phyloP scores from a whole-genome alignment of 352 stramenopile genomes.

The Pythium vanterpoolii region DNA sequence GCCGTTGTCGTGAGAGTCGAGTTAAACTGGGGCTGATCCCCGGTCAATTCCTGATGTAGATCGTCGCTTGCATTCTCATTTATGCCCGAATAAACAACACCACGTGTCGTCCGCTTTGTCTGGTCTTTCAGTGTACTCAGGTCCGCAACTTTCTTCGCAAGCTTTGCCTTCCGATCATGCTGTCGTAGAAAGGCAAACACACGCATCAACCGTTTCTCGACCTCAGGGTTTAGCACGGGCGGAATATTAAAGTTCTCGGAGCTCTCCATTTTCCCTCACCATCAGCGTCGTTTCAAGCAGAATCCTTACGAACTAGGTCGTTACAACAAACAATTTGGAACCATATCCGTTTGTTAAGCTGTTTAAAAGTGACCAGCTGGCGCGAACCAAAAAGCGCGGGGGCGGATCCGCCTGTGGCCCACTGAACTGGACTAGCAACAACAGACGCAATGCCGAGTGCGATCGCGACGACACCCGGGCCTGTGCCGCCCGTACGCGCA shows the following conservation, averaged over 20 bases:
- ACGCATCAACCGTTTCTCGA: slow-evolving; percentile 39
- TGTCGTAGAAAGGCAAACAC: slow-evolving; percentile 56
- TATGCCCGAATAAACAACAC: background rate
- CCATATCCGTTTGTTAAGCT: background rate
- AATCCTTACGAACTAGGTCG: background rate
- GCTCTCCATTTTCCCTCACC: slow-evolving; percentile 13
- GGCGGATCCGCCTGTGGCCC: background rate
- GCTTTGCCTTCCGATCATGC: slow-evolving; percentile 49
- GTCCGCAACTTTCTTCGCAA: slow-evolving; percentile 24
- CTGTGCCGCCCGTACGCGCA: background rate
- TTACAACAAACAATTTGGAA: slow-evolving; percentile 3
- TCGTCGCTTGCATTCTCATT: background rate
- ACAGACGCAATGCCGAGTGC: background rate
- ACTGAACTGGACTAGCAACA: background rate
- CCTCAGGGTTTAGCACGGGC: slow-evolving; percentile 37
- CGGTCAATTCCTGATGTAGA: background rate
- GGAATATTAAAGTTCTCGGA: slow-evolving; percentile 21
- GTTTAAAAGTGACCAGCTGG: slow-evolving; percentile 8
- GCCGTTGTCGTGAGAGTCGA: background rate
- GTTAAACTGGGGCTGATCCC: background rate
- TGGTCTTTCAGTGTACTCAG: slow-evolving; percentile 13
- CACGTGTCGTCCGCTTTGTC: background rate
- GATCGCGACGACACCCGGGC: background rate
- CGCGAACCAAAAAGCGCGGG: slow-evolving; percentile 19
- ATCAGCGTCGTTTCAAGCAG: slow-evolving; percentile 1